Percentiles rank a stretch among this genome's conserved stretches.
Evolutionary conservation across 495 filamentous ascomycete genomes (phyloP).

Genomic region (Bacidia gigantensis): DNA sequence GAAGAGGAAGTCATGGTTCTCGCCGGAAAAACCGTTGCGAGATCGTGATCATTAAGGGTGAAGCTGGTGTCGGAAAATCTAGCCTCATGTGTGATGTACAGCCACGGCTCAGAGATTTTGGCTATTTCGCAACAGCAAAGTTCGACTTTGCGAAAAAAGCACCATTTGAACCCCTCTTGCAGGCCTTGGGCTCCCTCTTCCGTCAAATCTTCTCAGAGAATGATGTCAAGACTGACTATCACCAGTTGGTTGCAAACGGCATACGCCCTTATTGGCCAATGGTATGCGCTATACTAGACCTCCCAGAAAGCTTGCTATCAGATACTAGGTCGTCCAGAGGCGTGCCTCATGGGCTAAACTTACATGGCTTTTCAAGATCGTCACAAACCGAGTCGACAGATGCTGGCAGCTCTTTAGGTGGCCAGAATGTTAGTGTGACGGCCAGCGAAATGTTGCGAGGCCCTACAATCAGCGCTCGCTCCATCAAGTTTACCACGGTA

Average conservation of each 20-base stretch:
- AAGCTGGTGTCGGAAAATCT: constrained; percentile 71
- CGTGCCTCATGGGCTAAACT: not conserved
- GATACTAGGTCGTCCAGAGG: constrained; percentile 7
- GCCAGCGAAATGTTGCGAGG: constrained; percentile 49
- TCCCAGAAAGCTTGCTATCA: constrained; percentile 58
- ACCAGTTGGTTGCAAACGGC: constrained; percentile 56
- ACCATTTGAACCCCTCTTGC: constrained; percentile 73
- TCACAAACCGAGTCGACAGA: constrained; percentile 9
- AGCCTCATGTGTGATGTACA: constrained; percentile 68
- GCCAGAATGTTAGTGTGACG: not conserved
- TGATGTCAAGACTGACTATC: constrained; percentile 71
- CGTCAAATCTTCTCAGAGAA: constrained; percentile 86
- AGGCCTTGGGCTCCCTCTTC: constrained; percentile 66
- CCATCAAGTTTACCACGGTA: constrained; percentile 66
- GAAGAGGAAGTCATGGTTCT: constrained; percentile 39
- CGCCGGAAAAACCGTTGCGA: constrained; percentile 59
- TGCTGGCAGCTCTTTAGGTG: constrained; percentile 2
- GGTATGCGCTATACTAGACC: constrained; percentile 59
- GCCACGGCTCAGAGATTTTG: constrained; percentile 52
- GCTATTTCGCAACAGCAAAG: constrained; percentile 74
- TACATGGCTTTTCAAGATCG: constrained; percentile 10
- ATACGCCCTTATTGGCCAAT: constrained; percentile 66
- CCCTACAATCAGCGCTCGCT: constrained; percentile 50
- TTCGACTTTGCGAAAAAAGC: constrained; percentile 70
- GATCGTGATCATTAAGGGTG: constrained; percentile 62